These are phyloP conservation scores for Lasiodiplodia theobromae DNA, from an alignment of 2,329 filamentous ascomycete species.

Conservation along the genomic window DNA sequence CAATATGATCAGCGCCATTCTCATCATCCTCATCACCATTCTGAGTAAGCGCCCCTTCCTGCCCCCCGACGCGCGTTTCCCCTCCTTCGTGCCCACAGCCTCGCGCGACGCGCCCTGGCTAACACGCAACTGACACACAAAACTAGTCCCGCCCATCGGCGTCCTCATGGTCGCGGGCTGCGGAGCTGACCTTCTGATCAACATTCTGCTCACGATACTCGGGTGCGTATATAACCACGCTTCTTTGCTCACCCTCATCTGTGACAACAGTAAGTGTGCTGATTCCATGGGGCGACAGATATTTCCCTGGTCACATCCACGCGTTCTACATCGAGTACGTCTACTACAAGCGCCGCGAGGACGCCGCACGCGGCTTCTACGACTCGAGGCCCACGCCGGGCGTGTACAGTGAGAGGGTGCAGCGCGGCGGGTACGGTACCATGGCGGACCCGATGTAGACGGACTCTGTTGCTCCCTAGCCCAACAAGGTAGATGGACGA, in stretches of 20 bases:
- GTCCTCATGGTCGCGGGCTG: constrained; percentile 59
- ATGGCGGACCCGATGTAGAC: background rate
- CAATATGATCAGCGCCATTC: constrained; percentile 45
- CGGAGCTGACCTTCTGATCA: constrained; percentile 57
- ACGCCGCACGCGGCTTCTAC: constrained; percentile 64
- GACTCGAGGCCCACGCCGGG: constrained; percentile 67
- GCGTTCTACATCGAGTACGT: constrained; percentile 85
- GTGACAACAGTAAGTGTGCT: too few species aligned
- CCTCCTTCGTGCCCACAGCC: background rate
- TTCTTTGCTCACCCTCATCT: background rate
- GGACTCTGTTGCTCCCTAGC: background rate
- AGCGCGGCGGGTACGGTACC: constrained; percentile 42
- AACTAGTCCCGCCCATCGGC: constrained; percentile 55
- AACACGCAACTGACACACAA: background rate
- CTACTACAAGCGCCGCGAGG: constrained; percentile 77
- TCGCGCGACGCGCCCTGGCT: too few species aligned
- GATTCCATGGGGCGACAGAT: constrained; percentile 51
- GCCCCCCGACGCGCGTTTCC: background rate
- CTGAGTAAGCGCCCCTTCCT: constrained; percentile 44
- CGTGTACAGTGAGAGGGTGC: constrained; percentile 76
- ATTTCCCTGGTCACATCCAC: constrained; percentile 77
- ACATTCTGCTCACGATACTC: constrained; percentile 55
- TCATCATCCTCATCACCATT: constrained; percentile 55
- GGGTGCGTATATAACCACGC: constrained; percentile 39
- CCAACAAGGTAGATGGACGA: background rate